Conservation (phyloP, 208 protist genomes). For the Crithidia sp. region DNA sequence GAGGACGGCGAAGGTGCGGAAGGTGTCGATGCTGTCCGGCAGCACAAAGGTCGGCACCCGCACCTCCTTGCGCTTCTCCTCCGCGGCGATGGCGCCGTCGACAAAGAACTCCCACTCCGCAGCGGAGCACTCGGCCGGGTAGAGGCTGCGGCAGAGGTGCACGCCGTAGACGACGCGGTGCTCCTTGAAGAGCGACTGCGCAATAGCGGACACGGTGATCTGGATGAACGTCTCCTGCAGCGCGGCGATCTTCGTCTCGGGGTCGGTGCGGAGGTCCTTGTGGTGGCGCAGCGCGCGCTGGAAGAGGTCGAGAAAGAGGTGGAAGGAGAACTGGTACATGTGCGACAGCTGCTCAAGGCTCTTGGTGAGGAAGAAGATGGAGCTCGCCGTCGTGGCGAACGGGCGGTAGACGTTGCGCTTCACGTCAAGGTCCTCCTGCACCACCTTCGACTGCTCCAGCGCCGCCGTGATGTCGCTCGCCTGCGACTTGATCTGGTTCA, state of each 20-base stretch:
- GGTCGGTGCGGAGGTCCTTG: constrained; percentile 74
- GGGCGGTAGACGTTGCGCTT: constrained; percentile 96
- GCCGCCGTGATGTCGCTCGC: constrained; percentile 87
- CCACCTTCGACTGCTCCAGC: constrained; percentile 86
- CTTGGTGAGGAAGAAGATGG: constrained; percentile 95
- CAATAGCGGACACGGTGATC: constrained; percentile 80
- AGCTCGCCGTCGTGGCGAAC: constrained; percentile 90
- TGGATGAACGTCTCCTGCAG: constrained; percentile 85
- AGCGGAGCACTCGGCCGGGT: constrained; percentile 57
- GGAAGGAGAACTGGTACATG: constrained; percentile 98
- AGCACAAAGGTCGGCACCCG: constrained; percentile 90
- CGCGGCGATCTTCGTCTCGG: constrained; percentile 85
- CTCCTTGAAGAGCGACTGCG: constrained; percentile 94
- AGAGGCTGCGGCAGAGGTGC: constrained; percentile 91
- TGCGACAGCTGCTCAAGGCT: constrained; percentile 91
- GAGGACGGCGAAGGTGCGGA: constrained; percentile 71
- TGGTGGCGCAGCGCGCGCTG: constrained; percentile 64
- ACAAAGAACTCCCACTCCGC: constrained; percentile 96
- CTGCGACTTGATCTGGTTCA: constrained; percentile 97
- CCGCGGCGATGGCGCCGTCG: constrained; percentile 39
- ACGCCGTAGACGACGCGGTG: constrained; percentile 96
- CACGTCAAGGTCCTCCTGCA: constrained; percentile 92
- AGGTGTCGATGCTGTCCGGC: constrained; percentile 81
- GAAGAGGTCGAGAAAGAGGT: constrained; percentile 92
- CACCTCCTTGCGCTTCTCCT: constrained; percentile 65